Conservation (phyloP, 495 filamentous ascomycete genomes). For the Ramalina intermedia region DNA sequence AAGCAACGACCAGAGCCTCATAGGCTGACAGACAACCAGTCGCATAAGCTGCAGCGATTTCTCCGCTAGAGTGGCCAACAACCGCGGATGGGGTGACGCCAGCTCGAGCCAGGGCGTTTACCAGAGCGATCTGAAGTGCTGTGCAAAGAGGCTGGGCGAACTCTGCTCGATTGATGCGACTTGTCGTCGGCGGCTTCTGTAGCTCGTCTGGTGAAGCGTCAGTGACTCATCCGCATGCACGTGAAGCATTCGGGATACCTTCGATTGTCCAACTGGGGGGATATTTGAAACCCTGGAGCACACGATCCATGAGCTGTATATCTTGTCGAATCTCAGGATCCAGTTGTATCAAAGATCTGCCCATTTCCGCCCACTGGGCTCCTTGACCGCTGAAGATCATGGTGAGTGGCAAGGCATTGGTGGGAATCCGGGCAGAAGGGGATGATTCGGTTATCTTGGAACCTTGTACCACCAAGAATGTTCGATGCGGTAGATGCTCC, state of each 20-base stretch:
- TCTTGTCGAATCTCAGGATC: slow-evolving; percentile 9
- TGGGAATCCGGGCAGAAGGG: too few species aligned
- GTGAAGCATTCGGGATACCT: too few species aligned
- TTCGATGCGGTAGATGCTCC: too few species aligned
- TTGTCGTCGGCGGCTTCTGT: too few species aligned
- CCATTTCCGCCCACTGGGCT: slow-evolving; percentile 25
- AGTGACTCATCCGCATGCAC: too few species aligned
- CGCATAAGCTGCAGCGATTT: slow-evolving; percentile 26
- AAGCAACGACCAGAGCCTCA: slow-evolving; percentile 14
- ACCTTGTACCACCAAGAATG: too few species aligned
- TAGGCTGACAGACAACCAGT: neutral
- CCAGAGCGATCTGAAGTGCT: slow-evolving; percentile 14
- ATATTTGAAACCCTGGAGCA: neutral
- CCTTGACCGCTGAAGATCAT: slow-evolving; percentile 29
- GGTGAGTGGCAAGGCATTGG: too few species aligned
- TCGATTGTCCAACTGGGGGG: slow-evolving; percentile 5
- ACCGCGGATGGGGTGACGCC: slow-evolving; percentile 10
- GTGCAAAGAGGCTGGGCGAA: slow-evolving; percentile 8
- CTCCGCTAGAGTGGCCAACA: slow-evolving; percentile 28
- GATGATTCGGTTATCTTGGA: too few species aligned
- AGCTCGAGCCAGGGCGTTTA: slow-evolving; percentile 6
- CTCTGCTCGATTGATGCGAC: too few species aligned
- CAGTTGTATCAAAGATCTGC: slow-evolving; percentile 8
- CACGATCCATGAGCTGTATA: slow-evolving; percentile 15
- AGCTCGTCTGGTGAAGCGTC: too few species aligned